Base-by-base conservation (phyloP, 192 early-diverging fungal genomes). In the Backusella parvicylindrica region DNA sequence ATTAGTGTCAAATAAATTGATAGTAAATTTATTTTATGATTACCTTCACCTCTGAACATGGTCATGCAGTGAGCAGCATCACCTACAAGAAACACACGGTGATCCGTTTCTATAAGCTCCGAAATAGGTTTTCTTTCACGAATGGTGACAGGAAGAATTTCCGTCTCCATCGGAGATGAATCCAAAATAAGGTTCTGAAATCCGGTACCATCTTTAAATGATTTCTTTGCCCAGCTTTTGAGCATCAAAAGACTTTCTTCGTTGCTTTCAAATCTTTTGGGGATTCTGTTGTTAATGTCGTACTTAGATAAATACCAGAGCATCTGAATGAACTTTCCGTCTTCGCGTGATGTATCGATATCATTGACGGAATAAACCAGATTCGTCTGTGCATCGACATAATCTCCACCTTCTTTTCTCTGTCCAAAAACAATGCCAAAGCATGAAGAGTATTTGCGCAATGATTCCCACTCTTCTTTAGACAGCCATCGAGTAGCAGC, bases 11-110 rank as follows among this genome's bases (percentile, higher is more conserved):
- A n/a, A n/a, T n/a, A n/a, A n/a, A n/a, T n/a, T n/a, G n/a, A n/a
- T n/a, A n/a, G n/a, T n/a, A n/a, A n/a, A n/a, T n/a, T n/a, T n/a
- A n/a, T n/a, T n/a, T n/a, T n/a, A n/a, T n/a, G n/a, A 72, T 56
- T 72, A 77, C 76, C 70, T 72, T 77, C 76, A 7, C 76, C 76
- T 4, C 43, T 49, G 50, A 66, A 66, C 76, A 72, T 72, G 8
- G 76, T 66, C 70, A 72, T 68, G 1, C 70, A 7, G 28, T 77
- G 76, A 12, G 63, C 69, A 47, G 70, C 70, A 67, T 77, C 76
- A 6, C 70, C 70, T 0, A 77, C 37, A 18, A 77, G 33, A 16
- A 70, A 32, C 1, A 77, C 64, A 1, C 47, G 38, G 1, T 60
- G 23, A 18, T 60, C 70, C 9, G 50, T 23, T 18, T 32, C 53